Base-by-base conservation (phyloP, 192 early-diverging fungal genomes). In the Backusella macrospora region DNA sequence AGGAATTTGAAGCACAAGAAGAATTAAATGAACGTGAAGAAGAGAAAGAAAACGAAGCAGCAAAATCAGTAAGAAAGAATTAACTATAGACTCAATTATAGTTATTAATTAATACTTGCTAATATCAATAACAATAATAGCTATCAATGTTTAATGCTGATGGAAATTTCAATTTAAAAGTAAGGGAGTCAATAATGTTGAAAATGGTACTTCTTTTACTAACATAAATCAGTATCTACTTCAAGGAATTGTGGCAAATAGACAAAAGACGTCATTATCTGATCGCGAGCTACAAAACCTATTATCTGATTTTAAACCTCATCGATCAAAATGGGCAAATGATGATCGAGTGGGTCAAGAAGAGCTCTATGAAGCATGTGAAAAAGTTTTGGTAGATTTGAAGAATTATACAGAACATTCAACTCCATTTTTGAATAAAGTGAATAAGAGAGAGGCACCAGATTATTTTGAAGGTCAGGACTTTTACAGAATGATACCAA, bases 331-430 rank as follows among this genome's bases (percentile, higher is more conserved):
- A 80, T 97, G 96, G 96, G 87, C 94, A 0, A 92, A 91, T 72
- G 91, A 96, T 43, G 91, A 94, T 63, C 87, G 90, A 16, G 85
- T 96, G 40, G 94, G 94, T 0, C 97, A 98, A 78, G 96, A 95
- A 62, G 89, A 94, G 71, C 82, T 99, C 10, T 97, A 97, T 79
- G 92, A 94, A 66, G 92, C 90, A 43, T 88, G 92, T 34, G 97
- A 99, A 72, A 90, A 91, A 42, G 88, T 93, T 38, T 79, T 99
- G 68, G 84, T 86, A 13, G 93, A 94, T 65, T 85, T 99, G 15
- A 93, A 92, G 75, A 85, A 89, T 52, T 92, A 94, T 76, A 89
- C 89, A 3, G 92, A 91, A 39, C 93, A 95, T 39, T 93, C 94
- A 0, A 76, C 80, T 10, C 96, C 96, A 9, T 99, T 99, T 77